These are phyloP conservation scores for Lachnellula cervina DNA, from an alignment of 2,329 filamentous ascomycete genomes.

Conservation along the genomic window DNA sequence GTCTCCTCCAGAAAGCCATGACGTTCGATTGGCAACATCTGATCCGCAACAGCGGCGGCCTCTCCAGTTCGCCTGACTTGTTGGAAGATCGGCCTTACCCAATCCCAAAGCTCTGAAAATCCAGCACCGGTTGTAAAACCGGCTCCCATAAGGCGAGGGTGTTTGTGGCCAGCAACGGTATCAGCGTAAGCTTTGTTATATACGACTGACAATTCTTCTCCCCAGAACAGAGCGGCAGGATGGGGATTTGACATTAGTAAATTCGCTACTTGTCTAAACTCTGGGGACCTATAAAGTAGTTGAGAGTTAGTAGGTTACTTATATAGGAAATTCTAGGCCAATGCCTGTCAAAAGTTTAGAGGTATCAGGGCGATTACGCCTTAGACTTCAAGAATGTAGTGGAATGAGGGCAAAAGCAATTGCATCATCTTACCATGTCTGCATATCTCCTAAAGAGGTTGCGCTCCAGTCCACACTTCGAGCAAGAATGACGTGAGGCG, in stretches of 20 bases:
- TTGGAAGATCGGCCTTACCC: conserved; percentile 62
- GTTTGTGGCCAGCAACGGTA: conserved; percentile 69
- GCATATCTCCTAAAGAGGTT: conserved; percentile 69
- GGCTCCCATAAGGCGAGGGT: conserved; percentile 61
- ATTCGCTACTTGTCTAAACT: conserved; percentile 72
- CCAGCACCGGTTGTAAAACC: conserved; percentile 38
- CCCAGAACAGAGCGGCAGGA: conserved; percentile 74
- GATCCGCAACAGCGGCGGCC: conserved; percentile 76
- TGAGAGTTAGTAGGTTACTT: not conserved
- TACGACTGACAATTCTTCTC: conserved; percentile 56
- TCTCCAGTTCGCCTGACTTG: conserved; percentile 64
- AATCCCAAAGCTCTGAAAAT: conserved; percentile 71
- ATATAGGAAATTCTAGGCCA: too few relatives aligned
- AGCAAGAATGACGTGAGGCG: conserved; percentile 66
- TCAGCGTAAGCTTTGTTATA: conserved; percentile 68
- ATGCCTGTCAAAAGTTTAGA: too few relatives aligned
- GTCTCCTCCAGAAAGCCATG: conserved; percentile 70
- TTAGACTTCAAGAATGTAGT: too few relatives aligned
- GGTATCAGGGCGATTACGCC: too few relatives aligned
- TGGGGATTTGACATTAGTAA: conserved; percentile 74
- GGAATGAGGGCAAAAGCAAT: not conserved
- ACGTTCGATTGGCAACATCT: conserved; percentile 67
- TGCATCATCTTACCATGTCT: conserved; percentile 46
- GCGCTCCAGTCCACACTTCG: conserved; percentile 66
- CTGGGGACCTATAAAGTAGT: conserved; percentile 48